A percentile compares a stretch with the other conserved stretches of the same genome.
These are phyloP conservation scores for Penicillium turbatum DNA, from an alignment of 495 filamentous ascomycete species.

Conservation along the genomic window DNA sequence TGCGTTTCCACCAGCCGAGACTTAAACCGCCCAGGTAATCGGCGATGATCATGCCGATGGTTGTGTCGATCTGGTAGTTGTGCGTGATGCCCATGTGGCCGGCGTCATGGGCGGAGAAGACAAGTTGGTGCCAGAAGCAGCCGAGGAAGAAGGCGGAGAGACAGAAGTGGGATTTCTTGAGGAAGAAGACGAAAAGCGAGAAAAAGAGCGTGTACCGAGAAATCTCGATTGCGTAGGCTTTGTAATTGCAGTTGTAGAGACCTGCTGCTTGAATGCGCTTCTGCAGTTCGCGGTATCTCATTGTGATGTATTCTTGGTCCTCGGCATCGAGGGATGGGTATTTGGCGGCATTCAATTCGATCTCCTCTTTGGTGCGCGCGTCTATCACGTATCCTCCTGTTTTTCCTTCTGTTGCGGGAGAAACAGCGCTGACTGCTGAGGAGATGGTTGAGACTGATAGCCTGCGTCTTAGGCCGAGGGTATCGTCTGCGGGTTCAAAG, in stretches of 20 bases:
- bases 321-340: slow-evolving; percentile 68
- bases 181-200: slow-evolving; percentile 48
- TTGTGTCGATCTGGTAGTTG: slow-evolving; percentile 68
- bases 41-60: slow-evolving; percentile 79
- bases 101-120: slow-evolving; percentile 86
- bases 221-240: slow-evolving; percentile 65
- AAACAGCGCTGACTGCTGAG: slow-evolving; percentile 5
- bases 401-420: background rate
- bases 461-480: slow-evolving; percentile 6
- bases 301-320: slow-evolving; percentile 66
- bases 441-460: slow-evolving; percentile 53
- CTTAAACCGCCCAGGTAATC: slow-evolving; percentile 81
- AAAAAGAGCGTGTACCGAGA: slow-evolving; percentile 62
- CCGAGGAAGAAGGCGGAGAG: slow-evolving; percentile 66
- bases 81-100: slow-evolving; percentile 94
- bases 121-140: slow-evolving; percentile 81
- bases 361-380: slow-evolving; percentile 60
- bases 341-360: slow-evolving; percentile 61
- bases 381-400: slow-evolving; percentile 47
- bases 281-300: slow-evolving; percentile 67
- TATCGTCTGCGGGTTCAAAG: slow-evolving; percentile 10
- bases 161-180: slow-evolving; percentile 12
- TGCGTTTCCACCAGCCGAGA: slow-evolving; percentile 90
- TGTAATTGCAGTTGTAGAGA: slow-evolving; percentile 77
- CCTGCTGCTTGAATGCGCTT: slow-evolving; percentile 62